Conservation (phyloP, 2,329 filamentous ascomycete genomes). For the Ascochyta lentis region DNA sequence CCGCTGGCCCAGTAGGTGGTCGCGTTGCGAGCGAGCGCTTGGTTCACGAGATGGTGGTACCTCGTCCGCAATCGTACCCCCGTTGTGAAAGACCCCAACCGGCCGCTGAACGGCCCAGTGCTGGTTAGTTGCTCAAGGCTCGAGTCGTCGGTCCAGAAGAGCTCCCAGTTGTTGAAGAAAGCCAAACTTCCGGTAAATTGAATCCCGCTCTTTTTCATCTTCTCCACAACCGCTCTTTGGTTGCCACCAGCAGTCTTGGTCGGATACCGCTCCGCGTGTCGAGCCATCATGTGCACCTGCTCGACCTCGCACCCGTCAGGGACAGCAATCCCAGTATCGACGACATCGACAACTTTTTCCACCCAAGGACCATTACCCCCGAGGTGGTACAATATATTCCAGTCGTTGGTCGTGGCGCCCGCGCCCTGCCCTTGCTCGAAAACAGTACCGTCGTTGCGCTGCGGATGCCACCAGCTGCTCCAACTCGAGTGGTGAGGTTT, state of each 20-base stretch:
- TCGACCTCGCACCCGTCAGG: constrained; percentile 60
- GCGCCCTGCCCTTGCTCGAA: constrained; percentile 29
- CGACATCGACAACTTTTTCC: constrained; percentile 53
- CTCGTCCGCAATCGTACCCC: constrained; percentile 61
- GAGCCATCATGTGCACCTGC: constrained; percentile 67
- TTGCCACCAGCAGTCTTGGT: constrained; percentile 57
- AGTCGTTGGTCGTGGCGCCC: constrained; percentile 43
- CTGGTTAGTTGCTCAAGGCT: constrained; percentile 62
- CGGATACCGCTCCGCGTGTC: constrained; percentile 65
- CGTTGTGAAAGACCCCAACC: constrained; percentile 60
- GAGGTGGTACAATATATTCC: constrained; percentile 61
- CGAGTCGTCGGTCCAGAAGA: constrained; percentile 55
- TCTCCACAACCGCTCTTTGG: constrained; percentile 57
- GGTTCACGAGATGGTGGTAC: constrained; percentile 56
- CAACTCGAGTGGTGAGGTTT: constrained; percentile 46
- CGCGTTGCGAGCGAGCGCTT: constrained; percentile 12
- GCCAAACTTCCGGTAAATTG: constrained; percentile 58
- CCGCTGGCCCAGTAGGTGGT: constrained; percentile 61
- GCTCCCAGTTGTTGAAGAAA: constrained; percentile 63
- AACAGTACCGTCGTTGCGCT: constrained; percentile 19
- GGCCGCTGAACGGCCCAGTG: constrained; percentile 64
- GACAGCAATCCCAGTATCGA: constrained; percentile 51
- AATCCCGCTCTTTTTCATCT: constrained; percentile 52
- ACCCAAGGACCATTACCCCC: constrained; percentile 65
- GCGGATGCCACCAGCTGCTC: constrained; percentile 46